Evolutionary conservation across 208 protist genomes (phyloP).

Genomic region (Trypanosoma brucei): DNA sequence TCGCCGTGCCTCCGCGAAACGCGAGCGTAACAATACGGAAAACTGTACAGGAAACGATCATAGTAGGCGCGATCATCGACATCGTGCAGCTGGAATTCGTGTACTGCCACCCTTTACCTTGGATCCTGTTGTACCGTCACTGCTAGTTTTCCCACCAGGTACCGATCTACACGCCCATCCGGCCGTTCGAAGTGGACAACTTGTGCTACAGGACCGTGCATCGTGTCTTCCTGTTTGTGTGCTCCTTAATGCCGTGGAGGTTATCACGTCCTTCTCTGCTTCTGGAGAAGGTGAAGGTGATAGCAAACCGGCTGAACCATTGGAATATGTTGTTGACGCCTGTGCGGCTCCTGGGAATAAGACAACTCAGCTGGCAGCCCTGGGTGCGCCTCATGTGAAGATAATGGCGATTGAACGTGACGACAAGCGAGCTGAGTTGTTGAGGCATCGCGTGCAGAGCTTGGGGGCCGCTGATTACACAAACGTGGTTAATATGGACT

Average conservation of each 20-base stretch:
- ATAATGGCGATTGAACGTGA: conserved; percentile 88
- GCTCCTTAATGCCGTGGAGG: conserved; percentile 67
- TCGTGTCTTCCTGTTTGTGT: conserved; percentile 89
- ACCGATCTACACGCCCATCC: conserved; percentile 86
- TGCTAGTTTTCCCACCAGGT: conserved; percentile 82
- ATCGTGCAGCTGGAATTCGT: conserved; percentile 3
- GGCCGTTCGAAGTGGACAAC: conserved; percentile 74
- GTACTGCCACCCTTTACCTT: conserved; percentile 57
- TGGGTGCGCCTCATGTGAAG: conserved; percentile 56
- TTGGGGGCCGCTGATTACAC: conserved; percentile 70
- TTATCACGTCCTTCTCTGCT: conserved; percentile 11
- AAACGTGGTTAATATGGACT: conserved; percentile 83
- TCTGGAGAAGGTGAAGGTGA: not conserved
- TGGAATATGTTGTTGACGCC: conserved; percentile 87
- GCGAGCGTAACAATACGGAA: conserved; percentile 10
- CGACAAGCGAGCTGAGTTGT: conserved; percentile 53
- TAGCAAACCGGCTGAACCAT: conserved; percentile 16
- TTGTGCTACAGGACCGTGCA: conserved; percentile 87
- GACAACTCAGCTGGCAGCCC: conserved; percentile 81
- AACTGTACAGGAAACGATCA: not conserved
- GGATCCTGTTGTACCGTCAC: conserved; percentile 64
- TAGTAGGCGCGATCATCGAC: not conserved
- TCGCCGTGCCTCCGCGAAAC: conserved; percentile 29
- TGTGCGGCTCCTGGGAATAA: conserved; percentile 92
- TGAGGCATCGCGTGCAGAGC: conserved; percentile 57